Conservation (phyloP, 2,329 filamentous ascomycete genomes). For the Biscogniauxia mediterranea region DNA sequence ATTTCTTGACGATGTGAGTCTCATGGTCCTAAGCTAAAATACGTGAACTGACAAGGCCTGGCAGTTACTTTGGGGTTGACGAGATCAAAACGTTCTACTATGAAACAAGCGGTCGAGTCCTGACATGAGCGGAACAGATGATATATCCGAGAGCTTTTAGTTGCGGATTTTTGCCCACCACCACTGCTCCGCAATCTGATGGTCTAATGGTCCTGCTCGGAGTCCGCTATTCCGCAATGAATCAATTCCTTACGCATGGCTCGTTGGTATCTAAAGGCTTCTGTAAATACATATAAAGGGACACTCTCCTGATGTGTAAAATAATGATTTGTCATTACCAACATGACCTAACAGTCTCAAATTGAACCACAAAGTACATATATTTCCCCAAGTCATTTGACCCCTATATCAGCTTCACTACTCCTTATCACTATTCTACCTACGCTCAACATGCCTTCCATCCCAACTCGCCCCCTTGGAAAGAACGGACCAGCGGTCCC, state of each 20-base stretch:
- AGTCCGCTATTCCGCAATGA: neutral
- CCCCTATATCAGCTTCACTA: no score
- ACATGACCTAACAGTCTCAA: no score
- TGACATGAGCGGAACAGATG: neutral
- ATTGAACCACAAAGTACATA: no score
- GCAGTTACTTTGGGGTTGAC: conserved; percentile 24
- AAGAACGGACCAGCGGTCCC: conserved; percentile 44
- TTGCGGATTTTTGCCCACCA: neutral
- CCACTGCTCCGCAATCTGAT: conserved; percentile 31
- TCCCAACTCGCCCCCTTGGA: conserved; percentile 39
- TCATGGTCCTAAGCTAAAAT: neutral
- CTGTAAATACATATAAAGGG: no score
- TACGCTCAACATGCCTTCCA: conserved; percentile 1
- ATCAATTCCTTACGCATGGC: no score
- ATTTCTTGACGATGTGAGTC: conserved; percentile 22
- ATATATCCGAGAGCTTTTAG: neutral
- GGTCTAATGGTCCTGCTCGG: no score
- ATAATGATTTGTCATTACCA: no score
- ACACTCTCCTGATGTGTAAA: no score
- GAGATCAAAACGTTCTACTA: conserved; percentile 26
- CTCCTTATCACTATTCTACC: conserved; percentile 2
- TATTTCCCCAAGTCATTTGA: no score
- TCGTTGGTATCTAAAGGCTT: no score
- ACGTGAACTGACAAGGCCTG: neutral
- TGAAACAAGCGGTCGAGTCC: conserved; percentile 16